Conservation (phyloP, 1,284 basidiomycete species). For the Flammula alnicola region DNA sequence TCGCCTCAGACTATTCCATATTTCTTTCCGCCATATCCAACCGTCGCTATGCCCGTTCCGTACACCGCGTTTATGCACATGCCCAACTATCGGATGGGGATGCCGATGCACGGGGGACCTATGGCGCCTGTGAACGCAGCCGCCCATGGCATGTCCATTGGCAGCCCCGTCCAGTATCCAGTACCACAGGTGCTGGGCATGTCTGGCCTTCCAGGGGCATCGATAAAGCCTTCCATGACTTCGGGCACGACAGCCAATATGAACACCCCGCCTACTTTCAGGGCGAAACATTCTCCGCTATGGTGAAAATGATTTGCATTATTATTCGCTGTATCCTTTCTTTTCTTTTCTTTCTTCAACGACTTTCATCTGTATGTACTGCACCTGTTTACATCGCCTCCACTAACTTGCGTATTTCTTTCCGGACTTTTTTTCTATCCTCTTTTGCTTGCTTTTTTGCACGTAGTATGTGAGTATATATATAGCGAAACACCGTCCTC, state of each 20-base stretch:
- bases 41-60: constrained; percentile 20
- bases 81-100: constrained; percentile 18
- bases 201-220: neutral
- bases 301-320: no score
- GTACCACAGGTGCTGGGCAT: constrained; percentile 3
- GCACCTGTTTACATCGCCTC: no score
- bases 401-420: constrained; percentile 7
- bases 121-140: neutral
- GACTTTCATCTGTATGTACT: no score
- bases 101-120: constrained; percentile 17
- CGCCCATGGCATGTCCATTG: no score
- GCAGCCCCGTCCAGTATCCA: no score
- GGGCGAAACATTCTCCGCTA: constrained; percentile 18
- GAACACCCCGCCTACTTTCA: constrained; percentile 8
- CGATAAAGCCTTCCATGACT: constrained; percentile 12
- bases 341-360: constrained; percentile 6
- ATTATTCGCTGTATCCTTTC: no score
- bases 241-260: neutral
- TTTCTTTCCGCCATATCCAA: constrained; percentile 26
- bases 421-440: constrained; percentile 8
- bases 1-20: constrained; percentile 20
- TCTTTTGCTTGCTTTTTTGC: constrained; percentile 11
- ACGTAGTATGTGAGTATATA: constrained; percentile 12
- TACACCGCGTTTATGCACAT: constrained; percentile 22
- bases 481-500: constrained; percentile 8